These are phyloP conservation scores for Dioscorea cayenensis DNA, from an alignment of 116 monocot species.

Conservation along the genomic window DNA sequence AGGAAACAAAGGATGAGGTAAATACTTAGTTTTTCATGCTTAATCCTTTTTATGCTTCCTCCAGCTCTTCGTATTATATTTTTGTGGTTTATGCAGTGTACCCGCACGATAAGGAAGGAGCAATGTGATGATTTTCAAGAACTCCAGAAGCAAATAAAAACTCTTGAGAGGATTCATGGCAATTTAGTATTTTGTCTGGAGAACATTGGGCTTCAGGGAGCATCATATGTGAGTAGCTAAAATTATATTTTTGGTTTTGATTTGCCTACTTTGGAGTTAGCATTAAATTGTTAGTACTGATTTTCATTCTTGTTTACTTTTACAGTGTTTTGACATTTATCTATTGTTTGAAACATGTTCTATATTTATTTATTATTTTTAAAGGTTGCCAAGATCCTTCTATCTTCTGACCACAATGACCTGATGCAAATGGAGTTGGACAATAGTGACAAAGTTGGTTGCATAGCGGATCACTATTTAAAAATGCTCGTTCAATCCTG, in stretches of 20 bases:
- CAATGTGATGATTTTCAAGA: conserved; percentile 41
- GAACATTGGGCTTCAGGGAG: conserved; percentile 68
- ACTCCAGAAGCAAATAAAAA: conserved; percentile 41
- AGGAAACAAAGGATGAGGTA: conserved; percentile 48
- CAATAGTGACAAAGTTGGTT: conserved; percentile 8
- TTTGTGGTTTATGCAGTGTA: conserved; percentile 30
- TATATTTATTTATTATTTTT: conserved; percentile 1
- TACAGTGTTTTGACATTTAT: neutral
- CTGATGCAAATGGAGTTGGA: conserved; percentile 19
- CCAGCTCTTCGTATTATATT: neutral
- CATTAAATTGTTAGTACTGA: neutral
- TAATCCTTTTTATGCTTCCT: neutral
- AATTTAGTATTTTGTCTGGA: conserved; percentile 70
- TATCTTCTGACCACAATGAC: conserved; percentile 15
- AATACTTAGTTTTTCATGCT: neutral
- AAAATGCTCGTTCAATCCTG: conserved; percentile 34
- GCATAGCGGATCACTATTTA: conserved; percentile 41
- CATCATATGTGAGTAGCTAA: conserved; percentile 42
- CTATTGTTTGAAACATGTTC: neutral
- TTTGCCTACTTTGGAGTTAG: neutral
- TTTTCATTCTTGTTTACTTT: neutral
- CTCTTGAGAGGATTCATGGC: conserved; percentile 51
- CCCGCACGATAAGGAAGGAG: conserved; percentile 21
- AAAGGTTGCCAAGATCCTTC: conserved; percentile 51
- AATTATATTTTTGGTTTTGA: neutral